phyloP scores from a whole-genome alignment of 192 early-diverging fungal species.

The Jimgerdemannia flammicorona region DNA sequence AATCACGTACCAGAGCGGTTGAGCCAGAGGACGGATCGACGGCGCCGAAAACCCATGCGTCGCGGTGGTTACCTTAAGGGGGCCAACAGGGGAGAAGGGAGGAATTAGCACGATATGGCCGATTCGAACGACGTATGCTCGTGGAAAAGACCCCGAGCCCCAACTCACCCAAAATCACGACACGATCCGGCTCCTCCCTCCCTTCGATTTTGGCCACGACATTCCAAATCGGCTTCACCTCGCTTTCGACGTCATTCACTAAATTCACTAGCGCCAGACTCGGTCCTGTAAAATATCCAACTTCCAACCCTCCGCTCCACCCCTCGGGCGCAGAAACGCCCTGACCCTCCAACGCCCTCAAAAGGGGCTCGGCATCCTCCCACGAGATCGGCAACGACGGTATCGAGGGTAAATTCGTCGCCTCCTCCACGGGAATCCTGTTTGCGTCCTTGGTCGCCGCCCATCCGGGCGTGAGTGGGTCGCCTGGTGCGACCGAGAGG shows the following conservation, averaged over 20 bases:
- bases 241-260: slow-evolving; percentile 44
- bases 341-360: slow-evolving; percentile 41
- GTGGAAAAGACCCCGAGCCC: too few relatives aligned
- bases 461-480: slow-evolving; percentile 59
- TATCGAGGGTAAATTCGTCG: slow-evolving; percentile 45
- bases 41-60: slow-evolving; percentile 64
- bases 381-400: slow-evolving; percentile 64
- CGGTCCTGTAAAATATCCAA: slow-evolving; percentile 55
- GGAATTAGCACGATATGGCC: too few relatives aligned
- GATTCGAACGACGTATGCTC: too few relatives aligned
- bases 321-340: slow-evolving; percentile 25
- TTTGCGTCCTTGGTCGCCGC: slow-evolving; percentile 39
- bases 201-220: slow-evolving; percentile 57
- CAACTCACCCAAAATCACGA: slow-evolving; percentile 36
- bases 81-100: neutral
- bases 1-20: slow-evolving; percentile 36
- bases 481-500: slow-evolving; percentile 43
- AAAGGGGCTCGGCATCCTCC: slow-evolving; percentile 51
- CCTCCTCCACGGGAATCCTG: slow-evolving; percentile 38
- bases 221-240: slow-evolving; percentile 51
- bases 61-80: slow-evolving; percentile 55
- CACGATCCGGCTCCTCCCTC: slow-evolving; percentile 38
- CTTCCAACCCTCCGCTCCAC: slow-evolving; percentile 51
- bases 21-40: slow-evolving; percentile 58
- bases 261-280: slow-evolving; percentile 40